A percentile compares a stretch with the other conserved stretches of the same genome.
Conservation (phyloP, 768 basidiomycete species). For the Psilocybe cyanescens region DNA sequence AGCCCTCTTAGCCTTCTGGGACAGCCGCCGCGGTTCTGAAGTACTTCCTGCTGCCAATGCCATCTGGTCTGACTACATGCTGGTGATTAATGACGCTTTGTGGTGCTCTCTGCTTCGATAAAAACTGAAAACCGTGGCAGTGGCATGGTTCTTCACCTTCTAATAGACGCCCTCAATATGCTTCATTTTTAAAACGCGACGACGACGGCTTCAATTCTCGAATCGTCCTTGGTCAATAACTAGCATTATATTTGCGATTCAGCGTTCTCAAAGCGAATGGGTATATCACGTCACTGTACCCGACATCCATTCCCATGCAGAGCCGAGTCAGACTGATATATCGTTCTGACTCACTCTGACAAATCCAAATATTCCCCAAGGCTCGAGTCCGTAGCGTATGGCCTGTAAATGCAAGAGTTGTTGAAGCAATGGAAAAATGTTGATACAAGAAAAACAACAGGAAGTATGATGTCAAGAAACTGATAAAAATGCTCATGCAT, state of each 20-base stretch:
- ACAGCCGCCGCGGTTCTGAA: too few species aligned
- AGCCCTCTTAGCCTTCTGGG: too few species aligned
- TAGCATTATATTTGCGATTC: not conserved
- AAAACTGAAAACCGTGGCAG: too few species aligned
- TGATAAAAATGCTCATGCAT: slow-evolving; percentile 21
- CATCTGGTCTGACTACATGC: too few species aligned
- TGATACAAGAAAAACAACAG: not conserved
- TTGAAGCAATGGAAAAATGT: not conserved
- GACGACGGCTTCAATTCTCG: too few species aligned
- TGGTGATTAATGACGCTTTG: too few species aligned
- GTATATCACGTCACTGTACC: not conserved
- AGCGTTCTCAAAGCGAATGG: not conserved
- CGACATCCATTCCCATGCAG: not conserved
- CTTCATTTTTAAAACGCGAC: too few species aligned
- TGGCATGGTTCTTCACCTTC: too few species aligned
- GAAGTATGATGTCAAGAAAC: slow-evolving; percentile 20
- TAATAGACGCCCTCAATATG: too few species aligned
- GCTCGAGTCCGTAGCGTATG: not conserved
- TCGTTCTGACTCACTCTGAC: not conserved
- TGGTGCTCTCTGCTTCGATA: too few species aligned
- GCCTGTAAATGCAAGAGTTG: not conserved
- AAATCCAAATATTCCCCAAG: not conserved
- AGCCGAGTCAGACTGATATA: not conserved
- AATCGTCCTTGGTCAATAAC: too few species aligned
- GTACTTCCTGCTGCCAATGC: too few species aligned